These are phyloP conservation scores for Chalara sp. DNA, from an alignment of 2,329 filamentous ascomycete genomes.

Conservation along the genomic window DNA sequence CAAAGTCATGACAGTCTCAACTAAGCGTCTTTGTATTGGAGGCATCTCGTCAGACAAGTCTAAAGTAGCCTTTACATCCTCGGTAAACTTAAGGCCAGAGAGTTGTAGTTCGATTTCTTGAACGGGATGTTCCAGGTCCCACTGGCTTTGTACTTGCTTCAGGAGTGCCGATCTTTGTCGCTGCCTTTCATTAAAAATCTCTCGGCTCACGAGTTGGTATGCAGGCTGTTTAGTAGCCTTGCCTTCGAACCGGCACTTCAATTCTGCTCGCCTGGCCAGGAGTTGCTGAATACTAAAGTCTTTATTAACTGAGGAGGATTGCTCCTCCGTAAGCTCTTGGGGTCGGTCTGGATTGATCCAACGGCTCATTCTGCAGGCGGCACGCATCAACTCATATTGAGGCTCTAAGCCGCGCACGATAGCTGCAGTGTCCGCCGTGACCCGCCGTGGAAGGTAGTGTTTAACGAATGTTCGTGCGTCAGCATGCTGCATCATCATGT, in stretches of 20 bases:
- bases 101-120: conserved; percentile 1
- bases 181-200: background rate
- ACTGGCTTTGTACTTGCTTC: background rate
- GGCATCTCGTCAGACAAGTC: conserved; percentile 13
- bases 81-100: background rate
- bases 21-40: conserved; percentile 12
- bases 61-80: conserved; percentile 13
- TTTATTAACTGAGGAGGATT: background rate
- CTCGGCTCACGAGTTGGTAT: background rate
- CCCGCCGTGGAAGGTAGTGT: conserved; percentile 10
- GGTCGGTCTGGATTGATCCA: background rate
- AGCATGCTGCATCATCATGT: conserved; percentile 16
- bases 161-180: background rate
- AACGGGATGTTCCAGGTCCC: conserved; percentile 3
- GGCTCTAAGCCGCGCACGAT: conserved; percentile 11
- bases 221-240: background rate
- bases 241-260: background rate
- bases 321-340: background rate
- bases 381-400: conserved; percentile 11
- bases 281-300: background rate
- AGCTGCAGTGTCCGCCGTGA: conserved; percentile 10
- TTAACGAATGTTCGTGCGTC: conserved; percentile 15
- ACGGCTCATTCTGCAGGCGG: background rate
- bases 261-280: background rate
- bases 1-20: conserved; percentile 17